A percentile compares a stretch with the other conserved stretches of the same genome.
Conservation (phyloP, 1,139 yeast genomes). For the Nakaseomyces kungkrabaensis region DNA sequence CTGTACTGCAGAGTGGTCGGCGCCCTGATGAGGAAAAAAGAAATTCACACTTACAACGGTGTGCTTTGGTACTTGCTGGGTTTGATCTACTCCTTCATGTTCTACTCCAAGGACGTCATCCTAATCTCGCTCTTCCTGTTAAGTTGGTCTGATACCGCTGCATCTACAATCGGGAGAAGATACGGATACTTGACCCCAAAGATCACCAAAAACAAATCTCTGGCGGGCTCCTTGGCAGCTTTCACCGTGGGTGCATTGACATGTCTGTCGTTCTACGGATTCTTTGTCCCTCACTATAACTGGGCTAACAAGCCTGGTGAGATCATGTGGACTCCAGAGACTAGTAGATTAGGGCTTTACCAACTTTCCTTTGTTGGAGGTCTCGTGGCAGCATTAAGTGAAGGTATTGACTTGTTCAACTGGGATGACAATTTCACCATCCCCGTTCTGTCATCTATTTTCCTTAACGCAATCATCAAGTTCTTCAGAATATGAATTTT, state of each 20-base stretch:
- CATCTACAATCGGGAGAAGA: slow-evolving; percentile 81
- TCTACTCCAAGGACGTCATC: slow-evolving; percentile 72
- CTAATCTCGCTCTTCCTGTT: slow-evolving; percentile 66
- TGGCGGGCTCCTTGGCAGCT: slow-evolving; percentile 87
- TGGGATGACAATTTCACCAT: slow-evolving; percentile 91
- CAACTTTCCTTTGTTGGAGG: slow-evolving; percentile 59
- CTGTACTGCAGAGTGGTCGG: slow-evolving; percentile 60
- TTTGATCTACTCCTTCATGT: slow-evolving; percentile 53
- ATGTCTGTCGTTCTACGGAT: slow-evolving; percentile 60
- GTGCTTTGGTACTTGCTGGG: slow-evolving; percentile 81
- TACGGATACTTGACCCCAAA: slow-evolving; percentile 80
- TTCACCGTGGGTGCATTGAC: slow-evolving; percentile 60
- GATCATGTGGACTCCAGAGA: slow-evolving; percentile 51
- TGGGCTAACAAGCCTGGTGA: slow-evolving; percentile 44
- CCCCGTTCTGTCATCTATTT: slow-evolving; percentile 69
- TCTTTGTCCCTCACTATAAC: slow-evolving; percentile 52
- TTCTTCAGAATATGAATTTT: slow-evolving; percentile 22
- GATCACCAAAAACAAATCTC: slow-evolving; percentile 59
- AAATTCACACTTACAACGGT: slow-evolving; percentile 65
- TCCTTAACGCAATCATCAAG: slow-evolving; percentile 41
- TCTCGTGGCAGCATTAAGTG: slow-evolving; percentile 73
- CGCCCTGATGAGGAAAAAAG: slow-evolving; percentile 74
- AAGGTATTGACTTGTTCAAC: slow-evolving; percentile 61
- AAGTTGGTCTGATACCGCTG: slow-evolving; percentile 98
- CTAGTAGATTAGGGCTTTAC: slow-evolving; percentile 46